Evolutionary conservation across 177 flowering plant species (phyloP).

Genomic region (Tripterygium wilfordii): DNA sequence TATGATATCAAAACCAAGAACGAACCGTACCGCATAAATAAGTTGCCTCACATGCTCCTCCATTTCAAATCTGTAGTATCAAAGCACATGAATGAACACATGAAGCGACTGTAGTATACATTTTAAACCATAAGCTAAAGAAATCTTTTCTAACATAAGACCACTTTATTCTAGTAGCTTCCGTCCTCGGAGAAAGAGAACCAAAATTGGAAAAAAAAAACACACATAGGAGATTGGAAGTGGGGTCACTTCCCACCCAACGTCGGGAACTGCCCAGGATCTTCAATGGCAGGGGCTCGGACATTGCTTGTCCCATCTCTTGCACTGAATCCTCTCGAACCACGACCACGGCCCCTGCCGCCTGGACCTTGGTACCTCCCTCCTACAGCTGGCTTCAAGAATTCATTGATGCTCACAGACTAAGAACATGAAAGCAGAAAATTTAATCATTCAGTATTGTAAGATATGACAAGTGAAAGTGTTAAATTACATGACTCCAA

Average conservation of each 20-base stretch:
- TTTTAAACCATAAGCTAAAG: constrained; percentile 11
- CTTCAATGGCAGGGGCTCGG: constrained; percentile 59
- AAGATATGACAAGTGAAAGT: too few species aligned
- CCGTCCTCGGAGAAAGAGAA: constrained; percentile 17
- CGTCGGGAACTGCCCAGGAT: constrained; percentile 58
- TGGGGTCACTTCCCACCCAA: constrained; percentile 37
- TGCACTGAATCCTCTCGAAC: constrained; percentile 31
- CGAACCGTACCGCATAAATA: too few species aligned
- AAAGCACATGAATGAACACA: constrained; percentile 4
- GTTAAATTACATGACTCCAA: too few species aligned
- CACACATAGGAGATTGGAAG: background rate
- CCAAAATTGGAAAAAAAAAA: constrained; percentile 7
- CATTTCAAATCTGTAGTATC: too few species aligned
- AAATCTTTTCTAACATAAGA: constrained; percentile 25
- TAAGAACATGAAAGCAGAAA: too few species aligned
- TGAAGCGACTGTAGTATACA: constrained; percentile 36
- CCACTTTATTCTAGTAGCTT: constrained; percentile 31
- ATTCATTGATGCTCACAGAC: constrained; percentile 65
- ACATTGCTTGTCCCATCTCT: constrained; percentile 20
- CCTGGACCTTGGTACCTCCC: constrained; percentile 40
- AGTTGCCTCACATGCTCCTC: too few species aligned
- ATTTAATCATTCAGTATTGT: too few species aligned
- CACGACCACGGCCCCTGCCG: constrained; percentile 60
- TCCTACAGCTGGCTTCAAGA: constrained; percentile 68
- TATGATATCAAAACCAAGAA: too few species aligned